Evolutionary conservation across 768 basidiomycete genomes (phyloP).

Genomic region (Scleroderma bovista): DNA sequence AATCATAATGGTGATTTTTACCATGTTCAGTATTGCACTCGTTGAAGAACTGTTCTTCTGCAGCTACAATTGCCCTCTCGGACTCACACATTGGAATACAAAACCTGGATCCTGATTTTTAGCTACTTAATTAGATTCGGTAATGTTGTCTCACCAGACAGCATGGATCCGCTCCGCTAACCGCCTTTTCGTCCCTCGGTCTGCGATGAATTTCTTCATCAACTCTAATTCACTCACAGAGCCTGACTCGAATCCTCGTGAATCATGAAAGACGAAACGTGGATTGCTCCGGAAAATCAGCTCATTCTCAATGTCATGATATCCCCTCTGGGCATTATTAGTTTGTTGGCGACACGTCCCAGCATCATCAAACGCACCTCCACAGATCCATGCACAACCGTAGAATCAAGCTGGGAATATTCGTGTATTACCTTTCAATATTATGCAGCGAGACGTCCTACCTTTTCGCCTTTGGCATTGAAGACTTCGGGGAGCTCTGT

Average conservation of each 20-base stretch:
- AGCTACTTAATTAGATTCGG: neutral
- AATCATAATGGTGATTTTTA: neutral
- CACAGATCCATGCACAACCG: neutral
- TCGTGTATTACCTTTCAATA: no score
- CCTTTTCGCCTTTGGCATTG: no score
- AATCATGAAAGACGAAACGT: slow-evolving; percentile 38
- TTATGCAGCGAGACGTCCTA: no score
- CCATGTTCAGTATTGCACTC: slow-evolving; percentile 11
- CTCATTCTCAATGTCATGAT: slow-evolving; percentile 28
- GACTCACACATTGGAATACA: slow-evolving; percentile 28
- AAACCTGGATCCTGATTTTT: slow-evolving; percentile 26
- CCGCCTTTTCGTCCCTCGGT: slow-evolving; percentile 11
- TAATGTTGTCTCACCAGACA: slow-evolving; percentile 25
- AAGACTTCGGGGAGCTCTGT: no score
- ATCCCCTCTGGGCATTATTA: slow-evolving; percentile 12
- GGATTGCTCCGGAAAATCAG: slow-evolving; percentile 28
- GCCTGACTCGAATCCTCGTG: slow-evolving; percentile 36
- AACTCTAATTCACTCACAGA: slow-evolving; percentile 20
- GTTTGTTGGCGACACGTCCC: no score
- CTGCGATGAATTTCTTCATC: slow-evolving; percentile 28
- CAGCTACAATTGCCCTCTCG: slow-evolving; percentile 20
- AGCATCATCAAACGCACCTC: neutral
- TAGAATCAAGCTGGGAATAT: slow-evolving; percentile 4
- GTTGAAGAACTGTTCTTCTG: slow-evolving; percentile 29
- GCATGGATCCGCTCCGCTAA: slow-evolving; percentile 30